Evolutionary conservation across 495 filamentous ascomycete species (phyloP), one percentile per base, ranked within the genome.

Genomic region (Clavariopsis aquatica): DNA sequence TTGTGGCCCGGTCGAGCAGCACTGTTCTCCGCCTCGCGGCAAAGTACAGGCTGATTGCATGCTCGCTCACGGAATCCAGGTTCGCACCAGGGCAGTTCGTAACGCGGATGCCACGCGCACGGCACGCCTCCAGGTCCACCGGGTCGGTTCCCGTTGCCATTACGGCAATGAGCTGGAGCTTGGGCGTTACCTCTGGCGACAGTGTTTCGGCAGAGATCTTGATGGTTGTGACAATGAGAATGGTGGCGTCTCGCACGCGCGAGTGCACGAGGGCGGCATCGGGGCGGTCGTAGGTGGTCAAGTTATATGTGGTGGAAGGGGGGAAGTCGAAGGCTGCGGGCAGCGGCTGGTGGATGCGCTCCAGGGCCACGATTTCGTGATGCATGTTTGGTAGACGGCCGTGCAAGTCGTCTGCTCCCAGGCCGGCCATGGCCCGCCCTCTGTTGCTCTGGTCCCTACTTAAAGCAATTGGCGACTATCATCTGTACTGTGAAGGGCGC

Each of bases 31-130:
- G 74, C 46, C 82, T 74, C 49, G 79, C 71, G 3, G 81, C 76
- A 68, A 84, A 85, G 63, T 83, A 85, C 52, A 85, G 65, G 23
- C 76, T 78, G 17, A 85, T 72, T 0, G 78, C 79, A 72, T 85
- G 82, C 66, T 85, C 83, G n/a, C 75, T 78, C 1, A 85, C 83
- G 12, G 75, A 72, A 20, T 79, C 79, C 10, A 79, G 74, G 56
- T 83, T 84, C 28, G 79, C 78, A 12, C 74, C 74, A 13, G 82
- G 82, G 0, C 38, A 62, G 46, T 69, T 69, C 9, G 47, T 72
- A 0, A 85, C 78, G 0, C 69, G 64, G 52, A 85, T 74, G 0
- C 79, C 78, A 2, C 78, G 74, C 10, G 73, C 75, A 20, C 62
- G 64, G 52, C 78, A 80, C 0, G 80, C 81, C 0, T 69, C 73